Evolutionary conservation across 2,329 filamentous ascomycete genomes (phyloP).

Genomic region (Cercospora sojina): DNA sequence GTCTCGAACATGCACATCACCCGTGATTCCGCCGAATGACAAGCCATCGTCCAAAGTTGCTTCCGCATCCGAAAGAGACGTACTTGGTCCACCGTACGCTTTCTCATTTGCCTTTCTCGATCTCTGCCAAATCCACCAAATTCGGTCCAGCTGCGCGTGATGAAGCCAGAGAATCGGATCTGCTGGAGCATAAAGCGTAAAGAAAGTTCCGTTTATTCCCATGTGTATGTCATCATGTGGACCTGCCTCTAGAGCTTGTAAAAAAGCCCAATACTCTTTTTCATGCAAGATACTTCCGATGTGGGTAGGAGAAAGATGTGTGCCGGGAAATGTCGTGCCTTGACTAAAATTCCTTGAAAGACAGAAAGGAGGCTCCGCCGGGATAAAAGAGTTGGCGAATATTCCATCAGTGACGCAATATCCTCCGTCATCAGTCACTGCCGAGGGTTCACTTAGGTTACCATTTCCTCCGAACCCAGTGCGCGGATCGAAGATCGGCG

Average conservation of each 20-base stretch:
- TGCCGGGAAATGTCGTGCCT: neutral
- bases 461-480: neutral
- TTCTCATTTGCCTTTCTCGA: neutral
- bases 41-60: neutral
- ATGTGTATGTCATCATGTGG: slow-evolving; percentile 31
- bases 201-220: slow-evolving; percentile 28
- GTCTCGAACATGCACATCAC: neutral
- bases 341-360: neutral
- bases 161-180: slow-evolving; percentile 33
- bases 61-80: neutral
- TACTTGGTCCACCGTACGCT: neutral
- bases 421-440: neutral
- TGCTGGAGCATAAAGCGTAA: slow-evolving; percentile 29
- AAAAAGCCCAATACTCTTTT: no score
- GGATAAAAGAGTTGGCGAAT: neutral
- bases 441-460: neutral
- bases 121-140: slow-evolving; percentile 5
- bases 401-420: neutral
- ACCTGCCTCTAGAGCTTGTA: no score
- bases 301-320: neutral
- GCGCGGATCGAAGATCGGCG: neutral
- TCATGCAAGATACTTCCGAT: neutral
- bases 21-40: neutral
- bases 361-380: neutral
- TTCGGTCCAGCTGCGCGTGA: slow-evolving; percentile 29